Evolutionary conservation across 2,329 filamentous ascomycete species (phyloP), one percentile per base, ranked within the genome.

Genomic region (Tolypocladium sp.): DNA sequence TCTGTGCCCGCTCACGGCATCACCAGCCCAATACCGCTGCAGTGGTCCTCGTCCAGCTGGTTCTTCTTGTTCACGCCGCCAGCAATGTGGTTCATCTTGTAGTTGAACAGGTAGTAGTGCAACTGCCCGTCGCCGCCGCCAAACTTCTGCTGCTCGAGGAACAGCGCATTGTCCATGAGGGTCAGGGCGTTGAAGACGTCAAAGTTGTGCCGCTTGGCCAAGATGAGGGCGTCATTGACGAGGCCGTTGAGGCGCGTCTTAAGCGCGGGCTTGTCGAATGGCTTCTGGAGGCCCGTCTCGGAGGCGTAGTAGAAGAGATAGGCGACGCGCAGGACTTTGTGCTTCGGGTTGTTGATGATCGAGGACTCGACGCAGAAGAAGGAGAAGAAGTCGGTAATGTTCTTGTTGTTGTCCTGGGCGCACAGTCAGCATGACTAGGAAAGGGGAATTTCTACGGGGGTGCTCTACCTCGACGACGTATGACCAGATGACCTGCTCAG

Each of bases 61-160:
- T 95, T 96, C 69, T 82, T 85, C 68, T 82, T 82, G 72, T 97
- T 87, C 51, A 97, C 86, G 27, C 94, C 94, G 55, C 94, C 92
- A 0, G 85, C 78, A 68, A 99, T 89, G n/a, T 87, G 86, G 61
- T 90, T 87, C 15, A 91, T 90, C 59, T 91, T 86, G 79, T 97
- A 99, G 76, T 99, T 99, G 82, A 95, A 99, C 38, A 99, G 80
- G 74, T 99, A 99, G 77, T 92, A 99, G 74, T 99, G 92, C 67
- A 99, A 80, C 73, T 94, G 91, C 54, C 94, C 94, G 72, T 99
- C 94, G 38, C 94, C 94, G 6, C 89, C 87, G 52, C 93, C 94
- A 68, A 97, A 99, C 74, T 96, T 96, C 70, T 97, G 91, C 65
- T 97, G 83, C 70, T 93, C 88, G 7, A 99, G 81, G 82, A 99